Conservation (phyloP, 768 basidiomycete species). For the Epithele typhae region DNA sequence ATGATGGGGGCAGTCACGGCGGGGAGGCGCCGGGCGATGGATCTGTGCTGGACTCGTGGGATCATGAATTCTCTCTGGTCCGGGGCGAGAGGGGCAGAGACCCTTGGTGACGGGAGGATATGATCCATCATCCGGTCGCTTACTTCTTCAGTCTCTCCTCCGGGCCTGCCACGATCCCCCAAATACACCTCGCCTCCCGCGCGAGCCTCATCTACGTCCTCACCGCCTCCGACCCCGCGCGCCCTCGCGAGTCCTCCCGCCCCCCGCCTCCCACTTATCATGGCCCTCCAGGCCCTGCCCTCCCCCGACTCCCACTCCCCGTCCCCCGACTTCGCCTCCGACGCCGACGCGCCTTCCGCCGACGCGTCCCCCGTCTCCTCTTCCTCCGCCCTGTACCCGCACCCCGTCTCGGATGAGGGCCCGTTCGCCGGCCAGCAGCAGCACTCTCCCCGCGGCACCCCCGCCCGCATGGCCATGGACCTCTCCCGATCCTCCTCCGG, state of each 20-base stretch:
- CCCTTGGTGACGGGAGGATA: slow-evolving; percentile 25
- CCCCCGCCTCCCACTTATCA: background rate
- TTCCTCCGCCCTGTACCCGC: slow-evolving; percentile 12
- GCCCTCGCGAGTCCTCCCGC: background rate
- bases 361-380: slow-evolving; percentile 19
- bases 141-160: slow-evolving; percentile 20
- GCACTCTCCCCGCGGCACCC: slow-evolving; percentile 37
- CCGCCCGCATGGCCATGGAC: slow-evolving; percentile 38
- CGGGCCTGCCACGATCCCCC: slow-evolving; percentile 9
- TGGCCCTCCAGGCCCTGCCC: slow-evolving; percentile 13
- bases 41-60: slow-evolving; percentile 17
- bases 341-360: slow-evolving; percentile 12
- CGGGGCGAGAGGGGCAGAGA: slow-evolving; percentile 8
- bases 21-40: background rate
- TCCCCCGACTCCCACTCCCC: slow-evolving; percentile 18
- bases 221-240: slow-evolving; percentile 16
- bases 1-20: too few relatives aligned
- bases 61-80: slow-evolving; percentile 10
- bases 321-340: slow-evolving; percentile 18
- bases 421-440: slow-evolving; percentile 15
- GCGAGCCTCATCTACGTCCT: slow-evolving; percentile 11
- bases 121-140: slow-evolving; percentile 23
- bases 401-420: slow-evolving; percentile 15
- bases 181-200: slow-evolving; percentile 18
- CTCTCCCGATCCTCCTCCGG: slow-evolving; percentile 37